Evolutionary conservation across 495 filamentous ascomycete genomes (phyloP).

Genomic region (Trichoderma virens): DNA sequence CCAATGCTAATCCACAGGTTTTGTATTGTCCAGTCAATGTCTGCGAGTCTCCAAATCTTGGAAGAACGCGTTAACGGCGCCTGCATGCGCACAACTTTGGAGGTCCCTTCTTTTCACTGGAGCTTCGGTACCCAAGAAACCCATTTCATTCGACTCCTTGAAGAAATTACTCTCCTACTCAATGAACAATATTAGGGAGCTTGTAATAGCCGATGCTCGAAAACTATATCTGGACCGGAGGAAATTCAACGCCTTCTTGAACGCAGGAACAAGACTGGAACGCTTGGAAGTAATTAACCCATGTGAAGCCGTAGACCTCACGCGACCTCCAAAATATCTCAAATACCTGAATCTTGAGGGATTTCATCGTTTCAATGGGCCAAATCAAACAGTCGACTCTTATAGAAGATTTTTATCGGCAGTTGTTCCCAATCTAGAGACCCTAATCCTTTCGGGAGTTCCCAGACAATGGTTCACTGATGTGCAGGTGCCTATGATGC

Average conservation of each 20-base stretch:
- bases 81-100: neutral
- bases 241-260: neutral
- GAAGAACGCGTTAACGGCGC: neutral
- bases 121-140: neutral
- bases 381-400: neutral
- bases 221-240: neutral
- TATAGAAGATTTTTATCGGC: neutral
- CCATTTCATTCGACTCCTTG: neutral
- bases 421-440: neutral
- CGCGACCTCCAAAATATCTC: neutral
- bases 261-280: neutral
- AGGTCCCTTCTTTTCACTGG: neutral
- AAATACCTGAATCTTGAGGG: neutral
- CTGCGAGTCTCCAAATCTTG: slow-evolving; percentile 8
- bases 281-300: neutral
- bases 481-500: neutral
- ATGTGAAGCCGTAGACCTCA: neutral
- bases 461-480: neutral
- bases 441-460: neutral
- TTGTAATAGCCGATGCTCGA: neutral
- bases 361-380: neutral
- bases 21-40: neutral
- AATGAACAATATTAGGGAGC: neutral
- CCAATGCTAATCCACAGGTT: neutral
- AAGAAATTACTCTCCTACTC: neutral